These are phyloP conservation scores for Xerocomus spinulosus DNA, from an alignment of 768 basidiomycete species.

Conservation along the genomic window DNA sequence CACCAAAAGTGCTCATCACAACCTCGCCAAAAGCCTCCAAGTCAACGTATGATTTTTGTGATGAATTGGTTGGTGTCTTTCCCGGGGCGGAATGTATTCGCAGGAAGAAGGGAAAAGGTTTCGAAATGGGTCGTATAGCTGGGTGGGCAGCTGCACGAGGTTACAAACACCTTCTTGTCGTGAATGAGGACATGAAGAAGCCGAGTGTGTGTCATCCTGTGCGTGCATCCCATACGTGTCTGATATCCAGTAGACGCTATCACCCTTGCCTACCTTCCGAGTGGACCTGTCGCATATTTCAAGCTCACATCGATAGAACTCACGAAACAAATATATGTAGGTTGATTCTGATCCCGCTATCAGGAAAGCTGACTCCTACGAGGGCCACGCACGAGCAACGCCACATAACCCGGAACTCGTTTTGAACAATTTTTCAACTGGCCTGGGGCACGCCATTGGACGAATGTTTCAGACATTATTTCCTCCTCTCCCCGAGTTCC, in stretches of 20 bases:
- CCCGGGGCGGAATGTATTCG: constrained; percentile 89
- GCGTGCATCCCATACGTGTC: not conserved
- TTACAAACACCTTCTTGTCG: constrained; percentile 84
- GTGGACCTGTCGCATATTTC: constrained; percentile 94
- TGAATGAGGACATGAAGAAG: constrained; percentile 93
- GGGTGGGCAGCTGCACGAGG: constrained; percentile 89
- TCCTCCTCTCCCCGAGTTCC: constrained; percentile 91
- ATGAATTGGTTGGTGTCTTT: constrained; percentile 84
- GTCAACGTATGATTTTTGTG: constrained; percentile 86
- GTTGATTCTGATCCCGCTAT: constrained; percentile 23
- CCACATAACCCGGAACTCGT: constrained; percentile 94
- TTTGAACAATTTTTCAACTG: constrained; percentile 89
- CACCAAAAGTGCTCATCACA: constrained; percentile 87
- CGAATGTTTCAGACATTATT: constrained; percentile 96
- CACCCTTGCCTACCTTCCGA: constrained; percentile 84
- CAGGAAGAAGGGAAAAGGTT: constrained; percentile 84
- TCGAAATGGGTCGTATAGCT: constrained; percentile 86
- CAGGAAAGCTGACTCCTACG: constrained; percentile 5
- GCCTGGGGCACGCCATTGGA: constrained; percentile 89
- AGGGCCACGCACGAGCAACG: constrained; percentile 92
- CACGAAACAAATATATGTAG: constrained; percentile 79
- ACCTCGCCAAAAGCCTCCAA: constrained; percentile 88
- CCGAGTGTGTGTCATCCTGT: constrained; percentile 60
- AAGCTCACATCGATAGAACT: constrained; percentile 86
- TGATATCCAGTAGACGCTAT: constrained; percentile 66